Conservation (phyloP, 108 stramenopile species). For the Hondaea fermentalgiana region DNA sequence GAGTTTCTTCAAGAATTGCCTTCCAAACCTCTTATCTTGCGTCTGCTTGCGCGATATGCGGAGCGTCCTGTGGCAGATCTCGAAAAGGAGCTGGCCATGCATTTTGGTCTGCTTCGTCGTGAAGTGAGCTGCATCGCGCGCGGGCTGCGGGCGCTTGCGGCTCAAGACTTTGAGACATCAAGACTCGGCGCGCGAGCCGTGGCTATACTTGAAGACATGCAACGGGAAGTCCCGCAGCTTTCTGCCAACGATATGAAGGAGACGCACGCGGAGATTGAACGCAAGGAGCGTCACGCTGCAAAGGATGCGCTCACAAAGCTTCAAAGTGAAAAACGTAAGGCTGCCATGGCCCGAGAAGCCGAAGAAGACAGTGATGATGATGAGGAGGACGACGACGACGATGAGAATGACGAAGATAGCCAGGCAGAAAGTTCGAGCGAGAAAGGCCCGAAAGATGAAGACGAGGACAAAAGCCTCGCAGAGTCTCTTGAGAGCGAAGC, state of each 20-base stretch:
- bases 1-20: constrained; percentile 47
- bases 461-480: neutral
- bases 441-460: neutral
- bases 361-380: neutral
- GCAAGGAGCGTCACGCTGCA: constrained; percentile 2
- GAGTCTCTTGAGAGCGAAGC: neutral
- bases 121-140: constrained; percentile 3
- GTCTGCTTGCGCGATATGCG: constrained; percentile 1
- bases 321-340: neutral
- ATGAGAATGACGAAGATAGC: neutral
- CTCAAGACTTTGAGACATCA: constrained; percentile 13
- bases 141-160: constrained; percentile 15
- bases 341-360: constrained; percentile 21
- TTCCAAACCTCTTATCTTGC: constrained; percentile 43
- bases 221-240: neutral
- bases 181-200: neutral
- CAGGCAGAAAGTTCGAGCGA: neutral
- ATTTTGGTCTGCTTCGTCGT: constrained; percentile 22
- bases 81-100: constrained; percentile 20
- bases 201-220: neutral
- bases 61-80: neutral
- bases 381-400: neutral
- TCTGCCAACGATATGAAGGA: neutral
- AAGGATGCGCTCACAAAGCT: constrained; percentile 18
- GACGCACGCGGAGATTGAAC: constrained; percentile 13